Percentiles rank a stretch among this genome's conserved stretches.
These are phyloP conservation scores for Aspergillus sparsus DNA, from an alignment of 495 filamentous ascomycete genomes.

Conservation along the genomic window DNA sequence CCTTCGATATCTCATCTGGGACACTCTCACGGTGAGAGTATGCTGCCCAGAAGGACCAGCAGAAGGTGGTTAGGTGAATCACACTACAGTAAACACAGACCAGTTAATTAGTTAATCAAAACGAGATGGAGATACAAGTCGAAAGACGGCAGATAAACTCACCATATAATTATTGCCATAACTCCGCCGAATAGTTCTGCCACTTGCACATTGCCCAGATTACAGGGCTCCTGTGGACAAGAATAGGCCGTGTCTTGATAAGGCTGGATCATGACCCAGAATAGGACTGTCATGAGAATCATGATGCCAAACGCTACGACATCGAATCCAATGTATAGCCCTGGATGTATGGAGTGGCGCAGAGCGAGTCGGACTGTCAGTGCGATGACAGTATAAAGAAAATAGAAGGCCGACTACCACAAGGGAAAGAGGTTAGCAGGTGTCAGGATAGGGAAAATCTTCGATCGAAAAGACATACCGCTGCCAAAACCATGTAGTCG, in stretches of 20 bases:
- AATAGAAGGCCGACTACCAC: background rate
- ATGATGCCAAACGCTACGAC: background rate
- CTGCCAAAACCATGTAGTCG: background rate
- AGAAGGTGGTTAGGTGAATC: too few species aligned
- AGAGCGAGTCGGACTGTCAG: background rate
- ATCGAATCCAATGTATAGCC: background rate
- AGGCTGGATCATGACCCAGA: background rate
- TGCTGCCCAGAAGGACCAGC: too few species aligned
- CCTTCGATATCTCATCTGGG: too few species aligned
- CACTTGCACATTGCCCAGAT: background rate
- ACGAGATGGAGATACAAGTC: too few species aligned
- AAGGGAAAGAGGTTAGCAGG: background rate
- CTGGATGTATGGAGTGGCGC: background rate
- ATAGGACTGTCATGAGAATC: background rate
- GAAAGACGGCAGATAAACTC: background rate
- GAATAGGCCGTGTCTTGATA: background rate
- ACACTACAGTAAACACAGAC: too few species aligned
- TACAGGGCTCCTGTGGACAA: too few species aligned
- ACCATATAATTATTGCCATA: background rate
- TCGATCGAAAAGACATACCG: background rate
- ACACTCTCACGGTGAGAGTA: too few species aligned
- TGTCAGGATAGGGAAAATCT: background rate
- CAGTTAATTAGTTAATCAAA: too few species aligned
- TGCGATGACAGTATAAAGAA: background rate
- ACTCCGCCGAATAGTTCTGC: background rate